Base-by-base conservation (phyloP, 306 rosid species). In the Quercus cerris region DNA sequence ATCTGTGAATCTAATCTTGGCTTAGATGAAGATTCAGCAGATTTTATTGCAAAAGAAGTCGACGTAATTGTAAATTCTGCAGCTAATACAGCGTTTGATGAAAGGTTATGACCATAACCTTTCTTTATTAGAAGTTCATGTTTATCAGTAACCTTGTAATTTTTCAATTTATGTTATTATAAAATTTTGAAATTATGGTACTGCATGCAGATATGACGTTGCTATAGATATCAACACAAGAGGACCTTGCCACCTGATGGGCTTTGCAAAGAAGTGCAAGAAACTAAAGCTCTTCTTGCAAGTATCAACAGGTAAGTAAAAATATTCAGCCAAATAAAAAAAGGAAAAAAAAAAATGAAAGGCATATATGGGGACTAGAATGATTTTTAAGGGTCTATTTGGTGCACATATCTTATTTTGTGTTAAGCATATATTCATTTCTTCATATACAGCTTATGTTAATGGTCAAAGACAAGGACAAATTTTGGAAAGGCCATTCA, bases 381-480 rank as follows among this genome's bases (percentile, higher is more conserved):
- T 3, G 30, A 22, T 35, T 15, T 31, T 4, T 57, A 3, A 59
- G 22, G 35, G 19, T 33, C 15, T 25, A 14, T 56, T 19, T 6
- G 64, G 54, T 4, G 20, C 18, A 41, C 12, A 31, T 52, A 31
- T 73, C 56, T 2, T 30, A 27, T 20, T 5, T 1, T 51, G 54
- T 10, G 30, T 67, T 5, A 71, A 63, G 33, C 18, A 55, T 23
- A 31, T 41, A 49, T 33, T 66, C 74, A 57, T 64, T 80, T 25
- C 77, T 56, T 46, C 58, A 62, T 79, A 52, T 75, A 66, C 80
- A 95, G 99, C 98, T 72, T 95, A 93, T 84, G 99, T 90, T 59
- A 95, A 95, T 89, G 99, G 99, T 81, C 91, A 90, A 90, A 95
- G 98, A 83, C 97, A 93, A 82, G 99, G 98, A 64, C 88, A 85